Base-by-base conservation (phyloP, 78 protist species). In the Protostelium mycophagum region DNA sequence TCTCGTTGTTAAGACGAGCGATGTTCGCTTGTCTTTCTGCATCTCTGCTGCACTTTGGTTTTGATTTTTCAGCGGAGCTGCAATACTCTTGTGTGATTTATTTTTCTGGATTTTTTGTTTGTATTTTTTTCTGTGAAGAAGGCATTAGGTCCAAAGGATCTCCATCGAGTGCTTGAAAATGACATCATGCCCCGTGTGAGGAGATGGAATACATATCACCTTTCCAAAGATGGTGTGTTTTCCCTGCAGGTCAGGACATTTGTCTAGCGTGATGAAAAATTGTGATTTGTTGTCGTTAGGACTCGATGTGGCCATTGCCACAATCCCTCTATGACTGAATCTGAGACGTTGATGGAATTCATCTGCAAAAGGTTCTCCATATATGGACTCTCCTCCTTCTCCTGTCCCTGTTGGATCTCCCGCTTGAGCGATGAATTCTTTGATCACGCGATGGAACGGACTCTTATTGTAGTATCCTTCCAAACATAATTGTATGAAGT, bases 401-500 rank as follows among this genome's bases (percentile, higher is more conserved):
- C 99, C 99, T 0, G 98, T 95, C 0, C 96, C 96, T 0, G 98
- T 97, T 16, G 99, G 99, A 87, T 98, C 99, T 73, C 99, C 99
- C 35, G 95, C 93, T 89, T 98, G 99, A 28, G 94, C 92, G 63
- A 98, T 94, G 91, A 97, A 97, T 23, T 87, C 93, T 38, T 88
- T 88, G 39, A 98, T 89, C 84, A 97, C 88, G 0, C 99, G 91
- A 92, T 97, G 98, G 93, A 98, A 98, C 23, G 91, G 51, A 36
- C 91, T 88, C 91, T 91, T 87, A 85, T 98, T 96, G 85, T 98
- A 98, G 90, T 97, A 98, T 23, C 98, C 85, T 29, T 92, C 96
- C 39, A 95, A 0, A 85, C 97, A 93, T 63, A 95, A 93, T 85
- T 98, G 98, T 16, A 96, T 39, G n/a, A 98, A 98, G 37, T 98